Evolutionary conservation across 169 alveolate species (phyloP).

Genomic region (Pseudocohnilembus persalinus): DNA sequence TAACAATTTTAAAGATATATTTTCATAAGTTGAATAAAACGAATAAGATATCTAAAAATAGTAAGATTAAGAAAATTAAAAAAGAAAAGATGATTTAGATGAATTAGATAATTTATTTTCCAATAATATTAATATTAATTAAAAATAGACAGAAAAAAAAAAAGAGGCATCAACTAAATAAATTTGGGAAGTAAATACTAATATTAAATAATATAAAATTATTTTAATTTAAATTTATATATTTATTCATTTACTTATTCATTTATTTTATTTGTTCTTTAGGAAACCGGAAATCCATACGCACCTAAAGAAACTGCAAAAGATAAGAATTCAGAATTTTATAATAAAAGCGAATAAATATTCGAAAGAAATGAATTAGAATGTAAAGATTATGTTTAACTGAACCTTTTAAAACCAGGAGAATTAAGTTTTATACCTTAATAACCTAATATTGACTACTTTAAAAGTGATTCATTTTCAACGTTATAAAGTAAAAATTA

Average conservation of each 20-base stretch:
- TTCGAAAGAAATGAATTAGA: not conserved
- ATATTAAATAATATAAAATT: too few relatives aligned
- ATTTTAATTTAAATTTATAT: too few relatives aligned
- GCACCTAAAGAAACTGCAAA: too few relatives aligned
- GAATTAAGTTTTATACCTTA: not conserved
- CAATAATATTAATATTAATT: too few relatives aligned
- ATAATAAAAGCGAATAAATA: too few relatives aligned
- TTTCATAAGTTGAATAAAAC: not conserved
- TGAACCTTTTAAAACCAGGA: not conserved
- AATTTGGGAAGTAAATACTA: not conserved
- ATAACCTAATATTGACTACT: not conserved
- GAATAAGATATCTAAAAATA: not conserved
- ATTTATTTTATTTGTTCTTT: too few relatives aligned
- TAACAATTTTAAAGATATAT: too few relatives aligned
- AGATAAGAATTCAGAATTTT: too few relatives aligned
- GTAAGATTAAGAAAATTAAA: not conserved
- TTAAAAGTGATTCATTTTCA: not conserved
- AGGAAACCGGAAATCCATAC: too few relatives aligned
- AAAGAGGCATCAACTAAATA: not conserved
- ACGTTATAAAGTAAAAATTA: too few relatives aligned
- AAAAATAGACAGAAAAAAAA: not conserved
- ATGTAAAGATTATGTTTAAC: not conserved
- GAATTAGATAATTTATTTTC: not conserved
- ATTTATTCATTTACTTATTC: too few relatives aligned
- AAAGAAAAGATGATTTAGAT: not conserved